phyloP scores from a whole-genome alignment of 768 basidiomycete genomes.

The Trametes maxima region DNA sequence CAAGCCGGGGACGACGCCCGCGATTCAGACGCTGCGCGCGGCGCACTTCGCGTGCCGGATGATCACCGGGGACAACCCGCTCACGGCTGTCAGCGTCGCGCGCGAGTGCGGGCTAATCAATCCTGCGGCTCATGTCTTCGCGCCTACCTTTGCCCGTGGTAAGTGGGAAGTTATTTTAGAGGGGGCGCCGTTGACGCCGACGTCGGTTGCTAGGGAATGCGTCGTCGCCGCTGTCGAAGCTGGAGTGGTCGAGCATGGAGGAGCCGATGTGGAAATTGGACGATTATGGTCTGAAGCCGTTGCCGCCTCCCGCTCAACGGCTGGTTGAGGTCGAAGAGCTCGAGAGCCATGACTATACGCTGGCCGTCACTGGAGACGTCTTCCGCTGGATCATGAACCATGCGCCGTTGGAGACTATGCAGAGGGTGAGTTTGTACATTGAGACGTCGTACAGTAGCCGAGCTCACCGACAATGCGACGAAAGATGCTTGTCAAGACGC shows the following conservation, averaged over 20 bases:
- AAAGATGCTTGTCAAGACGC: constrained; percentile 96
- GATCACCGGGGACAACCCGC: constrained; percentile 97
- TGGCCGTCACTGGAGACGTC: constrained; percentile 92
- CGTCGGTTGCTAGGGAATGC: constrained; percentile 49
- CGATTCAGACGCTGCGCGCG: constrained; percentile 82
- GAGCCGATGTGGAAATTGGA: constrained; percentile 85
- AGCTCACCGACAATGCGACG: not conserved
- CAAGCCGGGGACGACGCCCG: constrained; percentile 88
- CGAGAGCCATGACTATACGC: constrained; percentile 83
- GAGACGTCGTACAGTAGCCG: not conserved
- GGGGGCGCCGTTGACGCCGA: not conserved
- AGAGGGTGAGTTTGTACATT: constrained; percentile 61
- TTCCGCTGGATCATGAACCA: constrained; percentile 99
- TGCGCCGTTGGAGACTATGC: constrained; percentile 90
- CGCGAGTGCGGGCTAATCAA: constrained; percentile 90
- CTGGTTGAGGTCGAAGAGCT: constrained; percentile 71
- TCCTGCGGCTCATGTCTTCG: constrained; percentile 87
- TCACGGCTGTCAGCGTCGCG: constrained; percentile 96
- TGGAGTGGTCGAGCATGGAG: constrained; percentile 94
- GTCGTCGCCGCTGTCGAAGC: constrained; percentile 52
- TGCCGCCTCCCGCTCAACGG: constrained; percentile 68
- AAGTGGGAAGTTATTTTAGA: constrained; percentile 1
- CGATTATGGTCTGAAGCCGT: constrained; percentile 82
- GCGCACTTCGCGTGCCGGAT: constrained; percentile 95
- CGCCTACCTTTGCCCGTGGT: constrained; percentile 81